Percentiles rank a stretch among this genome's conserved stretches.
phyloP scores from a whole-genome alignment of 2,329 filamentous ascomycete species.

The Leptosphaerulina australis region DNA sequence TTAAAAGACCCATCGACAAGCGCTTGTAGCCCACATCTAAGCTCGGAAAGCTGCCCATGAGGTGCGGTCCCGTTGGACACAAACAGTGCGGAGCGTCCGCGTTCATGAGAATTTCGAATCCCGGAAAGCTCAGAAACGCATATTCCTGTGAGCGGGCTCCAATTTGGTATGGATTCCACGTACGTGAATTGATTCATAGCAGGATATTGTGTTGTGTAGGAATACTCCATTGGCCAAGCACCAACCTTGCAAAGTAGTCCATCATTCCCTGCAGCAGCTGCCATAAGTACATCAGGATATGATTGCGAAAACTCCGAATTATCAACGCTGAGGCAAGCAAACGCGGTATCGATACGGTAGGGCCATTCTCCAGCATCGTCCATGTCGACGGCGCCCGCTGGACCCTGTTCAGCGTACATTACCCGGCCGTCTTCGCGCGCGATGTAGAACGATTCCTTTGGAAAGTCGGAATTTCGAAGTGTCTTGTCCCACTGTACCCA shows the following conservation, averaged over 20 bases:
- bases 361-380: constrained; percentile 62
- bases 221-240: constrained; percentile 40
- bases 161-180: constrained; percentile 68
- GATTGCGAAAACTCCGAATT: constrained; percentile 55
- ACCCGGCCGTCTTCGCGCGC: constrained; percentile 86
- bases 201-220: constrained; percentile 63
- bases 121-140: constrained; percentile 39
- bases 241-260: constrained; percentile 77
- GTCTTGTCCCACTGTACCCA: constrained; percentile 89
- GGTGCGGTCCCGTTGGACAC: constrained; percentile 53
- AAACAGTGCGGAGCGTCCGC: constrained; percentile 40
- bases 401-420: constrained; percentile 69
- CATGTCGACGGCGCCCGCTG: constrained; percentile 47
- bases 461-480: constrained; percentile 62
- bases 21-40: constrained; percentile 52
- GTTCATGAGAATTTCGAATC: constrained; percentile 27
- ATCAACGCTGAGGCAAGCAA: constrained; percentile 69
- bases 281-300: constrained; percentile 77
- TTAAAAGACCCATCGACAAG: constrained; percentile 37
- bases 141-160: constrained; percentile 60
- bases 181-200: constrained; percentile 50
- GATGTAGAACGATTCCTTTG: constrained; percentile 81
- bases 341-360: constrained; percentile 79
- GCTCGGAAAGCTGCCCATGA: constrained; percentile 52
- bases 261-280: constrained; percentile 77